Percentiles rank a stretch among this genome's conserved stretches.
Conservation (phyloP, 371 early-diverging fungal genomes). For the Batkoa obscura region DNA sequence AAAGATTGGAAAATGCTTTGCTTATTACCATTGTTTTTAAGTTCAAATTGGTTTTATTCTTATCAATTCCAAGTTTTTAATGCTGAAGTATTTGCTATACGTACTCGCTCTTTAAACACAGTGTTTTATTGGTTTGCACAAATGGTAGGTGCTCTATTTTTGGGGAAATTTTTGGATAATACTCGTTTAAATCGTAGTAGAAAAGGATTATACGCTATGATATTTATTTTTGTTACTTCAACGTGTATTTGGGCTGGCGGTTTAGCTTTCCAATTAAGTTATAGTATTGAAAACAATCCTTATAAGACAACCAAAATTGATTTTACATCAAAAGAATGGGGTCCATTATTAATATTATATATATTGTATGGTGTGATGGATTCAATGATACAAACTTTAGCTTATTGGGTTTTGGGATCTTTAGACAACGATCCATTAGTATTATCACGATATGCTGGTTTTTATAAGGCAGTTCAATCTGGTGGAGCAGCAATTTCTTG, state of each 20-base stretch:
- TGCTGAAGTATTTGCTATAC: conserved; percentile 28
- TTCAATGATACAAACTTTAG: conserved; percentile 37
- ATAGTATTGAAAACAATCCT: conserved; percentile 22
- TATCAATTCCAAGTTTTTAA: conserved; percentile 39
- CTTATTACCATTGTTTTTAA: conserved; percentile 43
- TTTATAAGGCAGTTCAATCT: conserved; percentile 69
- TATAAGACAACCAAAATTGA: conserved; percentile 15
- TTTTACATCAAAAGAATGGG: too few relatives aligned
- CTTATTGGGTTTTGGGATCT: conserved; percentile 45
- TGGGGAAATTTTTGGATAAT: conserved; percentile 33
- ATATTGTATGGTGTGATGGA: conserved; percentile 41
- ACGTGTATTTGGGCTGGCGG: conserved; percentile 41
- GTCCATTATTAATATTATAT: conserved; percentile 40
- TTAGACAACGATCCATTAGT: conserved; percentile 42
- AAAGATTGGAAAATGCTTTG: conserved; percentile 34
- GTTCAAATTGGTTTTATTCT: conserved; percentile 57
- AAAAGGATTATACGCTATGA: conserved; percentile 31
- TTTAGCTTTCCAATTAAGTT: conserved; percentile 30
- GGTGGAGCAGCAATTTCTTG: conserved; percentile 39
- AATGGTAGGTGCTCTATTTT: conserved; percentile 29
- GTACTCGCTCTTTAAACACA: conserved; percentile 42
- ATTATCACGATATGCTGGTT: conserved; percentile 52
- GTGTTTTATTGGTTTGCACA: conserved; percentile 49
- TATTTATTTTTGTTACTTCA: conserved; percentile 20
- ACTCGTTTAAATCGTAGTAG: conserved; percentile 17